Base-by-base conservation (phyloP, 805 yeast genomes). In the Candida ipomoeae region DNA sequence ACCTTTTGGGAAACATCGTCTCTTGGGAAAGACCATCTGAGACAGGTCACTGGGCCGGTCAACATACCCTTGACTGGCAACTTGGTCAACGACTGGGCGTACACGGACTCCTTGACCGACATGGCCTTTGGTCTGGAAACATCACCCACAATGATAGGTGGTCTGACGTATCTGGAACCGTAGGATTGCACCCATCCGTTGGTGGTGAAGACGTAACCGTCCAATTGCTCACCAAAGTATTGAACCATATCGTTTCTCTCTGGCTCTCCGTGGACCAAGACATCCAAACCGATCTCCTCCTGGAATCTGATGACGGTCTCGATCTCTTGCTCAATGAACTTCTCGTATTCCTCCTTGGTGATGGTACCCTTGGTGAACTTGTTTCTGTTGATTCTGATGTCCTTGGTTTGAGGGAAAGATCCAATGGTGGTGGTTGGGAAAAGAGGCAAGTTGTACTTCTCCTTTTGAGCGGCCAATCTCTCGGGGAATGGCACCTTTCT, bases 11-110 rank as follows among this genome's bases (percentile, higher is more conserved):
- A 80, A 63, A 92, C 87, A 69, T 94, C 99, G 73, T 91, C 92
- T 87, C 99, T 89, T 81, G 99, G 99, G 97, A 94, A 94, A 65
- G 99, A 94, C 99, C 99, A 94, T 85, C 99, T 89, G 75, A 94
- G 86, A 79, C 96, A 89, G 71, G 99, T 94, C 67, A 94, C 94
- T 74, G 99, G 99, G 79, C 99, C 99, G 71, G 99, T 91, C 74
- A 94, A 86, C 99, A 94, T 94, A 89, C 99, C 99, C 84, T 94
- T 94, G 84, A 94, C 88, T 71, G 97, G 97, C 81, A 87, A 88
- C 66, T 83, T 76, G 68, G 97, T 90, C 72, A 94, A 77, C 58
- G 96, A 87, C 83, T 94, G 99, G 66, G 99, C 99, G 78, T 89
- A 94, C 69, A 94, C 96, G 57, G 97, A 91, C 83, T 94, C 99